Evolutionary conservation across 306 rosid genomes (phyloP), one percentile per base, ranked within the genome.

Genomic region (Cucumis hystrix): DNA sequence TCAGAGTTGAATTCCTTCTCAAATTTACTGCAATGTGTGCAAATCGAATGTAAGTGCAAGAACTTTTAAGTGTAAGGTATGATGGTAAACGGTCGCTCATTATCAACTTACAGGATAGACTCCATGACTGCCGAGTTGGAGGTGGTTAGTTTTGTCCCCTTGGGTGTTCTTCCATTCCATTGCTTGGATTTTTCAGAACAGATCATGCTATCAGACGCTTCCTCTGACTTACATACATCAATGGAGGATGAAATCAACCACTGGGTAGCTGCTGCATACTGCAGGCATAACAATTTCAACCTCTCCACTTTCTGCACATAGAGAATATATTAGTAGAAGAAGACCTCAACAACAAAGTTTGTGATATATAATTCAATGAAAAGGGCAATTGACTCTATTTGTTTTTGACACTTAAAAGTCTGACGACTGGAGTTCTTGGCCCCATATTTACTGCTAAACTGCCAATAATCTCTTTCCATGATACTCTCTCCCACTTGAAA

Each of bases 261-360:
- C 72, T 94, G 95, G 40, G 98, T 90, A 69, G 97, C 91, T 41
- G 98, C 94, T 33, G 97, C 93, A 80, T 90, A 94, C 49, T 92
- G 98, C 72, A 94, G 88, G 88, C 97, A 92, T 79, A 94, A 86
- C 54, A 89, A 85, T 80, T 92, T 89, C 70, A 94, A 87, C 85
- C 68, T 87, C 87, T 94, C 95, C 86, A 94, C 92, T 75, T 92
- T 94, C 98, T 94, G 96, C 90, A 84, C 60, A 75, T 54, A 64
- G 71, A 80, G 52, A 85, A 62, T 20, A 30, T 65, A 47, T 55
- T 18, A 70, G 77, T 37, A 58, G 60, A 82, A 68, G 54, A n/a
- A 45, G 40, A 43, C 45, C 14, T 14, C 59, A 67, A 41, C 73
- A n/a, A n/a, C 33, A 67, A 16, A 52, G n/a, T 16, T 52, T 65